These are phyloP conservation scores for Emericellopsis atlantica DNA, from an alignment of 2,329 filamentous ascomycete genomes.

Conservation along the genomic window DNA sequence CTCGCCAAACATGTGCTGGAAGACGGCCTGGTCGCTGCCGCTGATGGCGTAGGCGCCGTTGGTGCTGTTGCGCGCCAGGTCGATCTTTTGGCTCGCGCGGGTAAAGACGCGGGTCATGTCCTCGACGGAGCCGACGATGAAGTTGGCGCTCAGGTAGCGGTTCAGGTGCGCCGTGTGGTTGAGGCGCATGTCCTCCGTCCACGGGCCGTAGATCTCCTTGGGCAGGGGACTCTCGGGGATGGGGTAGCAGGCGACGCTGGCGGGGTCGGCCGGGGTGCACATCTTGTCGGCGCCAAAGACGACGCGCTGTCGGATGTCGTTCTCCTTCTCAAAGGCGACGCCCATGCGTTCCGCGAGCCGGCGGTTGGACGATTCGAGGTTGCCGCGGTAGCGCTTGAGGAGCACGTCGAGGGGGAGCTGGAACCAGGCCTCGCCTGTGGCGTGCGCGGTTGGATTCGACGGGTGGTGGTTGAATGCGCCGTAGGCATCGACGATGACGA, in stretches of 20 bases:
- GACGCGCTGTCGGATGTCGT: constrained; percentile 8
- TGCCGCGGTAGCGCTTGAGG: constrained; percentile 11
- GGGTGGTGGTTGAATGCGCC: constrained; percentile 4
- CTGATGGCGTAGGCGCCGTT: background rate
- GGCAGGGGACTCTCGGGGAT: constrained; percentile 14
- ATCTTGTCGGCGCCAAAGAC: constrained; percentile 11
- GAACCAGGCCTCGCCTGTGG: constrained; percentile 16
- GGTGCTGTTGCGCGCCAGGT: background rate
- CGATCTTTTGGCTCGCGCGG: constrained; percentile 4
- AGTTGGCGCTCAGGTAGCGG: constrained; percentile 13
- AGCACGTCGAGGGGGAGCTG: constrained; percentile 15
- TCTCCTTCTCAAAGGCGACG: constrained; percentile 8
- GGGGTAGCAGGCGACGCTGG: constrained; percentile 12
- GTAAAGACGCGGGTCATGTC: constrained; percentile 10
- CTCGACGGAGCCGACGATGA: constrained; percentile 12
- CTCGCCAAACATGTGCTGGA: constrained; percentile 14
- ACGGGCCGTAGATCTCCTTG: constrained; percentile 8
- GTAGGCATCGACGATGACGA: constrained; percentile 17
- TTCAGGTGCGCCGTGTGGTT: constrained; percentile 10
- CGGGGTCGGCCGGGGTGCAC: constrained; percentile 11
- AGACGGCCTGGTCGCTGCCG: constrained; percentile 15
- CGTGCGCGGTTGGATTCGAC: background rate
- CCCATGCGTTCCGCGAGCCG: constrained; percentile 11
- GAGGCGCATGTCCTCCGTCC: constrained; percentile 9
- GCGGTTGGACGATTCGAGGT: constrained; percentile 10